Base-by-base conservation (phyloP, 495 filamentous ascomycete genomes). In the Aspergillus carlsbadensis region DNA sequence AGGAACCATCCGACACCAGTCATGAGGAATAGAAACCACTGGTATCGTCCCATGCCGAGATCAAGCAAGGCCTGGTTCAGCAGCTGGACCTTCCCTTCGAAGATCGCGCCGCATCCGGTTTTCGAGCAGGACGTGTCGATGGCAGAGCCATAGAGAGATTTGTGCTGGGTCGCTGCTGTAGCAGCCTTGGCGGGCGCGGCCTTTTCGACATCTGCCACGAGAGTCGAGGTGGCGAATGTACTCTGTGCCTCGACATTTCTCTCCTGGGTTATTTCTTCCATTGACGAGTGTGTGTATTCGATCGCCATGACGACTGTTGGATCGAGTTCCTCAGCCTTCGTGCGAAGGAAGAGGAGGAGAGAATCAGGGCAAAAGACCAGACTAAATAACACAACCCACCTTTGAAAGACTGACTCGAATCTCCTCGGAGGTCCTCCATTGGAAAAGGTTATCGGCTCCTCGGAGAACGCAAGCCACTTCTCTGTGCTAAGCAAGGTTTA, bases 31-130 rank as follows among this genome's bases (percentile, higher is more conserved):
- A 91, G 76, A 56, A 85, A 75, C 83, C 83, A 91, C 72, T 93
- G 87, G 64, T 92, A 93, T 58, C 74, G 74, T 33, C 88, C 89
- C 80, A 92, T 92, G 0, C 88, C 88, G 60, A 92, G 87, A 60
- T 92, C 87, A 52, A 79, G 66, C 26, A 83, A 18, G 5, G 55
- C 55, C 20, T 52, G 39, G 39, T 58, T 58, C 18, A 58, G 14
- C 2, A 58, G 31, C 26, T 41, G 26, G 0, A 34, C 47, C 0
- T 71, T 91, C 57, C 78, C 59, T n/a, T 50, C 56, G 31, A 49
- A 62, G 24, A 58, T 51, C 14, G 52, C 64, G 59, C 26, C 26
- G 8, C 26, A 29, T 8, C 8, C 26, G 24, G 52, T 54, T 7
- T 45, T 37, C 52, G 24, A 43, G 14, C 40, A 14, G 17, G 39